Evolutionary conservation across 2,329 filamentous ascomycete species (phyloP).

Genomic region (Talaromyces pinophilus): DNA sequence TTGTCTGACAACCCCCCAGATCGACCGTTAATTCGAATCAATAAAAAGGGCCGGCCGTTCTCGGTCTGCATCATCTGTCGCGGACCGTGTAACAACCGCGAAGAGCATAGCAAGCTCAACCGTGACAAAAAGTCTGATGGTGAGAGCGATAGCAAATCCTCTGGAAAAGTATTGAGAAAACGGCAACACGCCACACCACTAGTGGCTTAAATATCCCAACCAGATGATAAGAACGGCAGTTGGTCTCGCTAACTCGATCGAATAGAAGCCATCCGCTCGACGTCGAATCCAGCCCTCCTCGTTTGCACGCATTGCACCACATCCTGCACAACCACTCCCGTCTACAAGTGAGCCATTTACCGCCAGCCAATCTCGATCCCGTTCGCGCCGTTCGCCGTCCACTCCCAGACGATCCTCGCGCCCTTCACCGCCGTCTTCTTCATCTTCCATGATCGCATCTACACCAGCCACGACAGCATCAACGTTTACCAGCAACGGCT

Average conservation of each 20-base stretch:
- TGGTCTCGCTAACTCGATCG: slow-evolving; percentile 20
- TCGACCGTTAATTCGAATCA: slow-evolving; percentile 88
- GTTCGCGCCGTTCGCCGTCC: not conserved
- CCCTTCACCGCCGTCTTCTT: slow-evolving; percentile 11
- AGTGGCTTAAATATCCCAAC: slow-evolving; percentile 18
- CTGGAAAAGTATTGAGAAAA: slow-evolving; percentile 35
- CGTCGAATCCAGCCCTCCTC: slow-evolving; percentile 23
- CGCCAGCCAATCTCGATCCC: slow-evolving; percentile 18
- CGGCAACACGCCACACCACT: slow-evolving; percentile 19
- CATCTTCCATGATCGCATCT: not conserved
- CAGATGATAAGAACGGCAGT: slow-evolving; percentile 1
- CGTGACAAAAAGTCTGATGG: slow-evolving; percentile 66
- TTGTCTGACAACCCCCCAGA: slow-evolving; percentile 49
- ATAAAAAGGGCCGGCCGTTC: slow-evolving; percentile 95
- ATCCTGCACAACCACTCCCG: slow-evolving; percentile 26
- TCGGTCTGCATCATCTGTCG: slow-evolving; percentile 98
- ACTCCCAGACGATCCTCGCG: slow-evolving; percentile 15
- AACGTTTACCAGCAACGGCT: not conserved
- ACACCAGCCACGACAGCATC: not conserved
- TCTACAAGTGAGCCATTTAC: slow-evolving; percentile 22
- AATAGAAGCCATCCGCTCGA: slow-evolving; percentile 20
- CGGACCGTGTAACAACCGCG: slow-evolving; percentile 90
- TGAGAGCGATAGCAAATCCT: slow-evolving; percentile 36
- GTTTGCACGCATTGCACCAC: slow-evolving; percentile 26
- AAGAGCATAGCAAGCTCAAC: slow-evolving; percentile 93